Base-by-base conservation (phyloP, 306 rosid species). In the Vigna unguiculata region DNA sequence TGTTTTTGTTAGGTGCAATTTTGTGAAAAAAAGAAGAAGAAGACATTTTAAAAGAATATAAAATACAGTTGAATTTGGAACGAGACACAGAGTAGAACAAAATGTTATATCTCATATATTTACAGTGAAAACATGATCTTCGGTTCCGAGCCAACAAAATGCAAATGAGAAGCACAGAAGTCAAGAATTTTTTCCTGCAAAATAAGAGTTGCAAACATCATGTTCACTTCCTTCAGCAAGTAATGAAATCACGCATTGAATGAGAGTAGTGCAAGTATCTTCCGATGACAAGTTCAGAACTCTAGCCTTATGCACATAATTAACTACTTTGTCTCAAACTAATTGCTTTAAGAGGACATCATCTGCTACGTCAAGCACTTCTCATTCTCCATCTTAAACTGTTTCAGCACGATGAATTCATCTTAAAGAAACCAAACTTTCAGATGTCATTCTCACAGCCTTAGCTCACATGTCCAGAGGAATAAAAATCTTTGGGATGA, bases 161-260 rank as follows among this genome's bases (percentile, higher is more conserved):
- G 64, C 36, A 71, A 76, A 28, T 28, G 32, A 28, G 32, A 28
- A 28, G 5, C 32, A 28, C 32, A 28, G 58, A 67, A 43, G 63
- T 59, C 59, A 81, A 62, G 65, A 71, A 61, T 81, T 76, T 55
- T 74, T 81, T 30, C 78, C 88, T 81, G 88, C 76, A 85, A 78
- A 78, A 78, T 38, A 62, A 69, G 32, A 78, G 13, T 73, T 46
- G 61, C 67, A 67, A 77, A 68, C 5, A 28, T 78, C 72, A 77
- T 45, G 69, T 62, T 72, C 24, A 46, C 48, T 80, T 72, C 17
- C 66, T 52, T 57, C 67, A 69, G 58, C 68, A 57, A 19, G 30
- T 45, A 59, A 22, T 20, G 46, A 84, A 66, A 61, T 60, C 30
- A 45, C 21, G 48, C 21, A 63, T 69, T 34, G 46, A 65, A 45